Base-by-base conservation (phyloP, 1,139 yeast genomes). In the Hyphopichia buzzinii region DNA sequence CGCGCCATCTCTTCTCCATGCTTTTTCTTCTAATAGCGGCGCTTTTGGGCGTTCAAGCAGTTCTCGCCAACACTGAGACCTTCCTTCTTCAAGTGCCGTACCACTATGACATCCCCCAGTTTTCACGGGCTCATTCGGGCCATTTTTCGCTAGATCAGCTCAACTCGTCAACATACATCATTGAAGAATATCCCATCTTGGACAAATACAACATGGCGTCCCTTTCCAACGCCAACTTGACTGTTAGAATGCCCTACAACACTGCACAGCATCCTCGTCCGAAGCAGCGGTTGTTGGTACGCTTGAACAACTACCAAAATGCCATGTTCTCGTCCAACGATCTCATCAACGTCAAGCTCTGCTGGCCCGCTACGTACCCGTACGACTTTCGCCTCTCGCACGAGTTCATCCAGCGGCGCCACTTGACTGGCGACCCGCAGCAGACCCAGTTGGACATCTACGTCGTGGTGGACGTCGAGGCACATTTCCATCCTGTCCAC, bases 361-460 rank as follows among this genome's bases (percentile, higher is more conserved):
- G 75, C 43, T 71, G 76, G 76, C 74, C 75, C 0, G 72, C 75
- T 0, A 67, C 65, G 1, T 41, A 41, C 11, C 72, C 76, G 2
- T 55, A 57, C 34, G 54, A 54, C 29, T 64, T 69, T 32, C 29
- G 31, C 5, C 16, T 66, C 1, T 26, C 42, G 11, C 67, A 64
- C 36, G 32, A 36, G 14, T 66, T 58, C 38, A 19, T 55, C 2
- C 38, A 49, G 31, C 31, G 54, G 5, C 34, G 42, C 2, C 40
- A 44, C 2, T 35, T 48, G 1, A 23, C 36, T 10, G 13, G 26
- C n/a, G 38, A 36, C n/a, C 34, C 27, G 3, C 26, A 27, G n/a
- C 14, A 29, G 17, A 33, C 26, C 16, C 36, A 48, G 26, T 52
- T 66, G 29, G 69, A 65, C 36, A 44, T 67, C 17, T 69, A 62